Evolutionary conservation across 2,329 filamentous ascomycete species (phyloP).

Genomic region (Diaporthe sp.): DNA sequence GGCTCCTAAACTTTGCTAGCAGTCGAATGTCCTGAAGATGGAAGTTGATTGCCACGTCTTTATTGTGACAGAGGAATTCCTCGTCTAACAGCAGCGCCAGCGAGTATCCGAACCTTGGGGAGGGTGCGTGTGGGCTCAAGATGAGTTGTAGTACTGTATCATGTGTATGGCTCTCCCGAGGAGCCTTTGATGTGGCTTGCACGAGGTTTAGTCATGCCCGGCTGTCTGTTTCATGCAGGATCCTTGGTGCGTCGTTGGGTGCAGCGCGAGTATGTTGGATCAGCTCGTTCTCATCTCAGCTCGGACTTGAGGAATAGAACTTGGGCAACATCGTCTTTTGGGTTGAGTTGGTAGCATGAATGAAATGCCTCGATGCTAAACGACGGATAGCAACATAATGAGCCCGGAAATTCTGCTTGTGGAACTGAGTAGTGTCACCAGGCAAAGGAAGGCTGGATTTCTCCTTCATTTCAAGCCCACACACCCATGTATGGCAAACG

Average conservation of each 20-base stretch:
- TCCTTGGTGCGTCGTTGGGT: constrained; percentile 23
- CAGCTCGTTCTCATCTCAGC: neutral
- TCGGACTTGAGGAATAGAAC: neutral
- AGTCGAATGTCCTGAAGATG: neutral
- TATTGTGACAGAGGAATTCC: neutral
- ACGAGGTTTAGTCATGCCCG: constrained; percentile 19
- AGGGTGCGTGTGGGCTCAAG: neutral
- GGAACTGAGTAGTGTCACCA: neutral
- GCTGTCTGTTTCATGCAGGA: constrained; percentile 33
- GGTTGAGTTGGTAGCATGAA: neutral
- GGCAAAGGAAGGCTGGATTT: constrained; percentile 3
- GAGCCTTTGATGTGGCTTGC: constrained; percentile 26
- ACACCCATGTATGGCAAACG: constrained; percentile 18
- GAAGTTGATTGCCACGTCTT: neutral
- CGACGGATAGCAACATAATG: neutral
- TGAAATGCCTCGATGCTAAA: neutral
- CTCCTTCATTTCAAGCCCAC: neutral
- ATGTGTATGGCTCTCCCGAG: neutral
- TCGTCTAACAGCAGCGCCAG: neutral
- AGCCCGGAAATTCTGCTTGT: neutral
- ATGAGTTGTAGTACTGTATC: constrained; percentile 20
- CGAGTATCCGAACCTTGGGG: neutral
- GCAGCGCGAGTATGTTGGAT: neutral
- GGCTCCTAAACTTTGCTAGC: neutral
- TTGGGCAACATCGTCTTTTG: neutral